A percentile compares a stretch with the other conserved stretches of the same genome.
These are phyloP conservation scores for Euphorbia schlechtendalii DNA, from an alignment of 441 rosid species.

Conservation along the genomic window DNA sequence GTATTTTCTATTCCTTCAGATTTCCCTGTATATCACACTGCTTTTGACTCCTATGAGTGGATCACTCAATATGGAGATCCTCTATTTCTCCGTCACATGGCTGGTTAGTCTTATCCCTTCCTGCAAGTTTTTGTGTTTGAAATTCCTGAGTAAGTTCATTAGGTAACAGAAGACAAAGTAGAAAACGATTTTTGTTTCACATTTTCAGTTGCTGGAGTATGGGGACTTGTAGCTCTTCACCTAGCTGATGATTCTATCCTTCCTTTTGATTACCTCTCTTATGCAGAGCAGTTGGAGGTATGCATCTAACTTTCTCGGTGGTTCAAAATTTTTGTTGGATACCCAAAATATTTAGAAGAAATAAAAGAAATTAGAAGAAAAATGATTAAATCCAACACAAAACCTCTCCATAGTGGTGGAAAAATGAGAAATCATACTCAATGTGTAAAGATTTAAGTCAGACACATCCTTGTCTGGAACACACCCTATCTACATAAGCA, in stretches of 20 bases:
- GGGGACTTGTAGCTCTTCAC: constrained; percentile 73
- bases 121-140: background rate
- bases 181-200: constrained; percentile 10
- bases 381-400: background rate
- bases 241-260: constrained; percentile 72
- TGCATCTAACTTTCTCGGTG: constrained; percentile 3
- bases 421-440: background rate
- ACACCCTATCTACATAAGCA: background rate
- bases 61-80: constrained; percentile 66
- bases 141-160: constrained; percentile 7
- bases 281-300: constrained; percentile 60
- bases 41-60: constrained; percentile 82
- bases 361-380: background rate
- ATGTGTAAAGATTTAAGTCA: constrained; percentile 1
- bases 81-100: constrained; percentile 74
- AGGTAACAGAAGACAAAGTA: background rate
- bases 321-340: background rate
- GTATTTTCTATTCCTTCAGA: constrained; percentile 34
- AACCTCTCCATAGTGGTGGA: background rate
- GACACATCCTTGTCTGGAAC: background rate
- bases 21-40: constrained; percentile 91
- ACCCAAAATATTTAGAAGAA: background rate
- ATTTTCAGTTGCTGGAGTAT: constrained; percentile 63
- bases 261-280: constrained; percentile 64
- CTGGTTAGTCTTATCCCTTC: constrained; percentile 44